Conservation (phyloP, 2,329 filamentous ascomycete genomes). For the Drechslerella dactyloides region DNA sequence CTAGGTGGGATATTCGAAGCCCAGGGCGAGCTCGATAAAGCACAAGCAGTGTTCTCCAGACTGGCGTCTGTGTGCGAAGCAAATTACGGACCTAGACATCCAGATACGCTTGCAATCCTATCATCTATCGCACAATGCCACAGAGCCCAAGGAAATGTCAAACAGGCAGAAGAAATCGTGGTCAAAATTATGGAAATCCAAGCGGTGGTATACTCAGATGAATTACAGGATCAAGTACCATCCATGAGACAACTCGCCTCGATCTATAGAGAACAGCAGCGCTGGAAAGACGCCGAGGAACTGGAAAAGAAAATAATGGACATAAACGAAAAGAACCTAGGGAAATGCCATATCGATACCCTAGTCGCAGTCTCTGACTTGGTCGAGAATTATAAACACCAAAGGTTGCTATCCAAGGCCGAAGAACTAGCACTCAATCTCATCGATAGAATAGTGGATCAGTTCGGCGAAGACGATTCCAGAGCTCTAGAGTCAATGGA, state of each 20-base stretch:
- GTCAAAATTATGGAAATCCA: not conserved
- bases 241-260: not conserved
- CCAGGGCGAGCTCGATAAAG: conserved; percentile 1
- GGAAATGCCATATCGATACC: no score
- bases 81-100: not conserved
- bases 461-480: no score
- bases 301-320: no score
- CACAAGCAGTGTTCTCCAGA: not conserved
- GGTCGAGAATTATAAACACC: no score
- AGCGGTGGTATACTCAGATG: no score
- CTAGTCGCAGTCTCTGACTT: no score
- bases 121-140: not conserved
- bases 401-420: no score
- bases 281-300: no score
- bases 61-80: not conserved
- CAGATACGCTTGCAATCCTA: not conserved
- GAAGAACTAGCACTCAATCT: no score
- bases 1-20: not conserved
- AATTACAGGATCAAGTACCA: not conserved
- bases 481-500: no score
- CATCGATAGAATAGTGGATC: no score
- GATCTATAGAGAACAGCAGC: not conserved
- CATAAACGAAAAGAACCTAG: no score
- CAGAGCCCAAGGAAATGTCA: not conserved
- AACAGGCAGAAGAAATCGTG: not conserved